These are phyloP conservation scores for Fusarium robinianum DNA, from an alignment of 2,329 filamentous ascomycete species.

Conservation along the genomic window DNA sequence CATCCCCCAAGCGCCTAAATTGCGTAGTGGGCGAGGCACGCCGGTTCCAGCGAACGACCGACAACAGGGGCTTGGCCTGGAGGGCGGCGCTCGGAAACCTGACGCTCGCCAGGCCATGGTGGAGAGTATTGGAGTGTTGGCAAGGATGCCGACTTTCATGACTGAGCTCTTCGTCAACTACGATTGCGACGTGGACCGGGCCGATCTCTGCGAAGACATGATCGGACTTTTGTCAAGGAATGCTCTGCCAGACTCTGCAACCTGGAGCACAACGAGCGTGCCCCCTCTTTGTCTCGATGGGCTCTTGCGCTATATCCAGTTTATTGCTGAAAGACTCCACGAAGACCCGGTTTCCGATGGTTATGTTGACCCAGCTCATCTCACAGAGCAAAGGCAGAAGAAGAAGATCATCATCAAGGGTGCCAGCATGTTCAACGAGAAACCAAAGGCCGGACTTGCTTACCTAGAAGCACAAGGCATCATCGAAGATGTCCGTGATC, in stretches of 20 bases:
- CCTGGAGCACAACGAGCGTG: constrained; percentile 98
- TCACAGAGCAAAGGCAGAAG: constrained; percentile 73
- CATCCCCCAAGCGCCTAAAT: constrained; percentile 86
- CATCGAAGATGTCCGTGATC: constrained; percentile 74
- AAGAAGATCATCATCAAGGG: constrained; percentile 92
- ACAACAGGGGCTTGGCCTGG: constrained; percentile 87
- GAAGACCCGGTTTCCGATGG: constrained; percentile 67
- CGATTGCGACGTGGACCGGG: constrained; percentile 90
- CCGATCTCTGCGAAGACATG: constrained; percentile 93
- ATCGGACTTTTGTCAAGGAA: constrained; percentile 90
- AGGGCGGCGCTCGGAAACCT: constrained; percentile 88
- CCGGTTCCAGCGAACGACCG: constrained; percentile 91
- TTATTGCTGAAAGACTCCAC: constrained; percentile 83
- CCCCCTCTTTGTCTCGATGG: constrained; percentile 93
- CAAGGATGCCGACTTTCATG: constrained; percentile 93
- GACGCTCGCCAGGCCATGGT: constrained; percentile 98
- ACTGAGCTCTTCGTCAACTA: constrained; percentile 97
- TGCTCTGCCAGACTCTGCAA: constrained; percentile 94
- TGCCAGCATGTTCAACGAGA: constrained; percentile 91
- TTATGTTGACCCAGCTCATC: constrained; percentile 64
- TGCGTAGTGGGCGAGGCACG: constrained; percentile 82
- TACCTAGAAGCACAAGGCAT: constrained; percentile 86
- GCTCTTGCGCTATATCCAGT: constrained; percentile 87
- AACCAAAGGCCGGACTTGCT: constrained; percentile 83
- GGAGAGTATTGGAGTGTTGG: constrained; percentile 89